These are phyloP conservation scores for Aurinia saxatilis DNA, from an alignment of 345 rosid genomes.

Conservation along the genomic window DNA sequence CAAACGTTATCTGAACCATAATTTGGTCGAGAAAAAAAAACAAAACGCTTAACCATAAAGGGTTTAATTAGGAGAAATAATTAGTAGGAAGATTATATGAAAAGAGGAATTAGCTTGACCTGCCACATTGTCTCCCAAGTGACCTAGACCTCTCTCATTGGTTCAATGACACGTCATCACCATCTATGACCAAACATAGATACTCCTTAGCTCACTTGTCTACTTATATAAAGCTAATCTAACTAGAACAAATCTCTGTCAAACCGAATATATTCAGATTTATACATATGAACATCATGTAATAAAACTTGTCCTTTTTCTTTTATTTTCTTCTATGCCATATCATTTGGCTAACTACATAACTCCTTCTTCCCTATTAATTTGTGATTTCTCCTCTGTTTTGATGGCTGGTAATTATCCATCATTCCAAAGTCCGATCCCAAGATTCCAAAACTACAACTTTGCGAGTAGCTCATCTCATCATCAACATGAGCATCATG, in stretches of 20 bases:
- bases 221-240: slow-evolving; percentile 16
- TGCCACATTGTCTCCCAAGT: slow-evolving; percentile 29
- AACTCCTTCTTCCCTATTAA: too few relatives aligned
- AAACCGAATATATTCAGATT: slow-evolving; percentile 1
- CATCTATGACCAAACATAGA: slow-evolving; percentile 10
- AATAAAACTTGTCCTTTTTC: not conserved
- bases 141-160: slow-evolving; percentile 16
- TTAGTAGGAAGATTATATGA: not conserved
- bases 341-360: not conserved
- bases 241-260: slow-evolving; percentile 4
- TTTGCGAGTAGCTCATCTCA: slow-evolving; percentile 21
- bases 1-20: too few relatives aligned
- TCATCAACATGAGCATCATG: slow-evolving; percentile 18
- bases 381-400: not conserved
- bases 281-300: not conserved
- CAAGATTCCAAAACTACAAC: slow-evolving; percentile 18
- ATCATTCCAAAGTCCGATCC: slow-evolving; percentile 14
- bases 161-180: slow-evolving; percentile 24
- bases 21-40: not conserved
- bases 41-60: not conserved
- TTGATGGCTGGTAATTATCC: slow-evolving; percentile 12
- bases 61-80: not conserved
- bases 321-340: not conserved
- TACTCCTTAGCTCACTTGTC: not conserved
- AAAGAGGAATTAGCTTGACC: slow-evolving; percentile 18